Evolutionary conservation across 192 early-diverging fungal genomes (phyloP), one percentile per base, ranked within the genome.

Genomic region (Entophlyctis helioformis): DNA sequence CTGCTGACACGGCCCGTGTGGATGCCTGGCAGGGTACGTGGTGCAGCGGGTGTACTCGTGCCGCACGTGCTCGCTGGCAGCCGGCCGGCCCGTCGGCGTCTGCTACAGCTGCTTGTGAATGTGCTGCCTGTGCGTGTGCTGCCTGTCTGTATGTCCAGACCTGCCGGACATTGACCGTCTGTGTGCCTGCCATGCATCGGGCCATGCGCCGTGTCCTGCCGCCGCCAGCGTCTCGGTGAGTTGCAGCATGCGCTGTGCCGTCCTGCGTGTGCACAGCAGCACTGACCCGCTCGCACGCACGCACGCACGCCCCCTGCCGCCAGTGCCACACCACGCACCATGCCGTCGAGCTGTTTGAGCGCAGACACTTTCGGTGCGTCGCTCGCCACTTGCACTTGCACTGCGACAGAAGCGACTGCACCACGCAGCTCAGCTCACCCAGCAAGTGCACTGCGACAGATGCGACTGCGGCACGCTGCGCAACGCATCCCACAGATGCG

Each of bases 391-490:
- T 34, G 32, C 11, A 31, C 6, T 3, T 19, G 28, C 29, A n/a
- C 4, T 11, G 5, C 31, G 3, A 34, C 28, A 28, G 18, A 11
- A 32, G 29, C 18, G 29, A 31, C 29, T 31, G n/a, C 11, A 11
- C 29, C 11, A 11, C 29, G 4, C 6, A 11, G 29, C 29, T 11
- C 11, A 11, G 11, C 29, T 11, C 29, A 31, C 11, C 29, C 16
- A 28, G 2, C 44, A 3, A 33, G 2, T 33, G 4, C 20, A 21
- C 11, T 9, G 7, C 28, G 5, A 3, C 32, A 46, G 51, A 27
- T 96, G 92, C 59, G 89, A 93, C 63, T 96, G 92, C 42, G 92
- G 89, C 5, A 81, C 83, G n/a, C n/a, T n/a, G 6, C 11, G 6
- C 29, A 31, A 31, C 6, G 11, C 11, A 4, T 4, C 6, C 29